These are phyloP conservation scores for Colletotrichum acutatum DNA, from an alignment of 2,329 filamentous ascomycete genomes.

Conservation along the genomic window DNA sequence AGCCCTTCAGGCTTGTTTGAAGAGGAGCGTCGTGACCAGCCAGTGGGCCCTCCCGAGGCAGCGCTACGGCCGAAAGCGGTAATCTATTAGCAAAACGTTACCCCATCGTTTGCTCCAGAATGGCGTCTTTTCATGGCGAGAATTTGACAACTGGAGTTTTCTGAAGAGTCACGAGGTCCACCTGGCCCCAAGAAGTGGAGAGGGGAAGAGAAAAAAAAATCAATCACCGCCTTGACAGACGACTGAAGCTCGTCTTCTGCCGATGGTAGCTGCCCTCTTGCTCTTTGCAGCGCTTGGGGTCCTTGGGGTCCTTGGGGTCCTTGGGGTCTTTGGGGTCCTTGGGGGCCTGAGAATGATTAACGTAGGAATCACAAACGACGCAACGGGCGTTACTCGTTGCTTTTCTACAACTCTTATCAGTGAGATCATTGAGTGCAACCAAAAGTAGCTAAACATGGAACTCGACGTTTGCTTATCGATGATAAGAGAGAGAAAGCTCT, in stretches of 20 bases:
- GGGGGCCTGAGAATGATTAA: background rate
- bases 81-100: slow-evolving; percentile 35
- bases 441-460: background rate
- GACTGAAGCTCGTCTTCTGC: background rate
- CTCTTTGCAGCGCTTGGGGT: background rate
- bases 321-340: background rate
- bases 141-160: background rate
- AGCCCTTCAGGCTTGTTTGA: background rate
- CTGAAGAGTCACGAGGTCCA: slow-evolving; percentile 22
- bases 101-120: slow-evolving; percentile 30
- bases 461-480: slow-evolving; percentile 19
- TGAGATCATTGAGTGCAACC: slow-evolving; percentile 4
- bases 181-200: background rate
- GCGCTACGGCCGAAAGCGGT: slow-evolving; percentile 26
- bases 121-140: slow-evolving; percentile 22
- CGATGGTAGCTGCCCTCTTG: background rate
- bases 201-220: background rate
- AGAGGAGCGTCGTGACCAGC: background rate
- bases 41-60: background rate
- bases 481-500: slow-evolving; percentile 9
- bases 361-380: background rate
- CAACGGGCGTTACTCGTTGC: slow-evolving; percentile 2
- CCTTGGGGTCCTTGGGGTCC: background rate
- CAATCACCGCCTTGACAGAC: background rate
- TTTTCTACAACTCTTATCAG: slow-evolving; percentile 25